Percentiles rank a stretch among this genome's conserved stretches.
These are phyloP conservation scores for Spinacia oleracea DNA, from an alignment of 179 eudicot genomes.

Conservation along the genomic window DNA sequence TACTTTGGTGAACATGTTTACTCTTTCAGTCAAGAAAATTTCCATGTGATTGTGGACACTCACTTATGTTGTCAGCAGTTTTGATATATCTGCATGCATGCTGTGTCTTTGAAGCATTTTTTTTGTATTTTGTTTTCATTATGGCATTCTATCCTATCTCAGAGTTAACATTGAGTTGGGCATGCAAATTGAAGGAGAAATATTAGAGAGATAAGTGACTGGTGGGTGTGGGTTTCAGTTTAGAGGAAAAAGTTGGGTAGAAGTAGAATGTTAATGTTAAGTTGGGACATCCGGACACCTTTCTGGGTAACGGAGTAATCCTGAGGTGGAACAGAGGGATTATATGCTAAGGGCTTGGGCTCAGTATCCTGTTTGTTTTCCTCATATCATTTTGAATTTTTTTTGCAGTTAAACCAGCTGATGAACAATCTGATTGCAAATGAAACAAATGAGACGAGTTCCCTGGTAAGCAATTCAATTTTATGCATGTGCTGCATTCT, in stretches of 20 bases:
- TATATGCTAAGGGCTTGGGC: conserved; percentile 1
- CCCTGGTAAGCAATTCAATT: conserved; percentile 50
- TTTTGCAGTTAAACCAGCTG: conserved; percentile 67
- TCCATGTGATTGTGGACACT: background rate
- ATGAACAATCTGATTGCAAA: conserved; percentile 60
- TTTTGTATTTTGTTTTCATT: background rate
- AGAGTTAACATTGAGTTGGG: too few species aligned
- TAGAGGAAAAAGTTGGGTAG: background rate
- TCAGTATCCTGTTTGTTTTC: background rate
- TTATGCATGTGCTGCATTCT: background rate
- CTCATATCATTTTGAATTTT: conserved; percentile 18
- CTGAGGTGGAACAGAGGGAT: background rate
- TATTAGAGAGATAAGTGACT: background rate
- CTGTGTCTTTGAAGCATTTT: background rate
- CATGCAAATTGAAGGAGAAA: background rate
- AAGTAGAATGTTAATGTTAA: background rate
- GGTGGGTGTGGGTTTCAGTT: background rate
- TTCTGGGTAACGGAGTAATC: background rate
- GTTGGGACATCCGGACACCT: background rate
- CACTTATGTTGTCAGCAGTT: background rate
- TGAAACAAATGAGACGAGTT: conserved; percentile 43
- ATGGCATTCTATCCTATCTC: background rate
- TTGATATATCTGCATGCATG: background rate
- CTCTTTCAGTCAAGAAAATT: background rate
- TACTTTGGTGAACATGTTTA: background rate